Conservation (phyloP, 805 yeast species). For the Candida alai region DNA sequence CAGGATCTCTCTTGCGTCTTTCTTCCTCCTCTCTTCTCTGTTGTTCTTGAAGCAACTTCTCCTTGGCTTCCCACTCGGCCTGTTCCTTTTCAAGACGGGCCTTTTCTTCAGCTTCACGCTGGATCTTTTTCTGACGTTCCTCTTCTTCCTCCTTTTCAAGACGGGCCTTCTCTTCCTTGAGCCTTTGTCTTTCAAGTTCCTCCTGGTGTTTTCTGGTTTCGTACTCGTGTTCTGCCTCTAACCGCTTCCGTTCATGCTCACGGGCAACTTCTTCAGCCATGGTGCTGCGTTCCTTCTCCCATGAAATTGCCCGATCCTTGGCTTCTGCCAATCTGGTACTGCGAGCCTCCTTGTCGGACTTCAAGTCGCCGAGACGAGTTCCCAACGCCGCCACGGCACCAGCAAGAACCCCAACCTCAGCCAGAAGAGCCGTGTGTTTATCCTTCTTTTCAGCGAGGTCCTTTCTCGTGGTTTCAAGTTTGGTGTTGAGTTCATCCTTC, state of each 20-base stretch:
- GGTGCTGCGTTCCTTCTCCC: slow-evolving; percentile 46
- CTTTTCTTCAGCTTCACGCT: slow-evolving; percentile 19
- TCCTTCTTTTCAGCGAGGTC: slow-evolving; percentile 34
- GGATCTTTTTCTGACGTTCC: slow-evolving; percentile 19
- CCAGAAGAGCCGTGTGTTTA: slow-evolving; percentile 32
- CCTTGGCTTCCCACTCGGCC: slow-evolving; percentile 13
- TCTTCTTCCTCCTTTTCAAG: slow-evolving; percentile 24
- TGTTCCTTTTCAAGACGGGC: slow-evolving; percentile 13
- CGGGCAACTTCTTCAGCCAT: slow-evolving; percentile 36
- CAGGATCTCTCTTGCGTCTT: slow-evolving; percentile 17
- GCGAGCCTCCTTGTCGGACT: slow-evolving; percentile 35
- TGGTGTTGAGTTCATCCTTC: slow-evolving; percentile 40
- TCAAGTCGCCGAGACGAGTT: slow-evolving; percentile 37
- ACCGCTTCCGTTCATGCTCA: slow-evolving; percentile 33
- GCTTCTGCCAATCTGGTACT: slow-evolving; percentile 38
- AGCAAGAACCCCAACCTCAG: slow-evolving; percentile 43
- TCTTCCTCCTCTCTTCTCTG: slow-evolving; percentile 14
- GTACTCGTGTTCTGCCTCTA: slow-evolving; percentile 41
- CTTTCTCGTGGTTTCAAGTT: slow-evolving; percentile 33
- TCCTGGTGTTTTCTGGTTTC: slow-evolving; percentile 25
- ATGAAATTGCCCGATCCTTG: slow-evolving; percentile 32
- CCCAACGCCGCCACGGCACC: slow-evolving; percentile 43
- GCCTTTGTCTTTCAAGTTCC: slow-evolving; percentile 35
- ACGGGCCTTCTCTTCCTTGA: slow-evolving; percentile 32
- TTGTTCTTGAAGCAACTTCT: slow-evolving; percentile 5